Base-by-base conservation (phyloP, 352 stramenopile species). In the Phytophthora pseudosyringae region DNA sequence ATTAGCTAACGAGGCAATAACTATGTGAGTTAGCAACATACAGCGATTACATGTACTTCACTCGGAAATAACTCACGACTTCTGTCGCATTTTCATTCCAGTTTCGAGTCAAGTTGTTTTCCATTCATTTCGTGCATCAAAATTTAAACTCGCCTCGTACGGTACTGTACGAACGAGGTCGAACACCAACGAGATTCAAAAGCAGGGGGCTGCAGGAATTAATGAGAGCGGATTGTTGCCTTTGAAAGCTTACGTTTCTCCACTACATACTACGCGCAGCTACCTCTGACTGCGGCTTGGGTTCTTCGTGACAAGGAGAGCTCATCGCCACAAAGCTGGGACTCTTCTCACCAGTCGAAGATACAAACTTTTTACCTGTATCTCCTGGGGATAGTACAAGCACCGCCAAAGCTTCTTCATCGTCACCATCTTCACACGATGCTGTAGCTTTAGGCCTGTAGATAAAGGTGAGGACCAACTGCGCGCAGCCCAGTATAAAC, bases 381-480 rank as follows among this genome's bases (percentile, higher is more conserved):
- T 21, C 21, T 21, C 21, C 21, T 21, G 50, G 58, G 5, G 59
- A 68, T 10, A 69, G 12, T 25, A 73, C 21, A 2, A 64, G 33
- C 26, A 69, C 26, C 3, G 52, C 56, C 0, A 51, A 7, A n/a
- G 4, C 9, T 31, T 21, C 28, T 33, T 48, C 39, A 16, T 40
- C 33, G 5, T 36, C n/a, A n/a, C 11, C 32, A 29, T 41, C 32
- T 40, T 55, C 32, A 38, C 21, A 38, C 26, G 46, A 28, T 25
- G 41, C 48, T 12, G 60, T 29, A 16, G 76, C 41, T 55, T 2
- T 53, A 64, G 4, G 40, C 33, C 71, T 57, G 57, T 78, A 86
- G 0, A 85, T 52, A 15, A 71, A 73, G 25, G 69, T 86, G 16
- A 85, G 67, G 1, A 72, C 16, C 53, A 85, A 61, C 51, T 89